Evolutionary conservation across 345 rosid genomes (phyloP).

Genomic region (Pistacia integerrima): DNA sequence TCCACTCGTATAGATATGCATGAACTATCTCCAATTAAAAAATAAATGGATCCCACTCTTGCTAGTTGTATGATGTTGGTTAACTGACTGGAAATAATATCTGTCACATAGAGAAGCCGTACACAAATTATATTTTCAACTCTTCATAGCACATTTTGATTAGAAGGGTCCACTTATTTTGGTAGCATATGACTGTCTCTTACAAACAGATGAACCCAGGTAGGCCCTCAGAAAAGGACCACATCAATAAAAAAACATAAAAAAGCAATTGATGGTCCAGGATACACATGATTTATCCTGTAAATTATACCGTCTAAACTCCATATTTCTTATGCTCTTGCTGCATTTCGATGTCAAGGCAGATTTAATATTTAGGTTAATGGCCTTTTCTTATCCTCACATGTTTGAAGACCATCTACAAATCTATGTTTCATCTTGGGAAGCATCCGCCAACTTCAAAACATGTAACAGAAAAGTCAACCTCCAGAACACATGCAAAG

Average conservation of each 20-base stretch:
- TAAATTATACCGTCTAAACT: background rate
- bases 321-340: no score
- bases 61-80: background rate
- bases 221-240: background rate
- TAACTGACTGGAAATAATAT: background rate
- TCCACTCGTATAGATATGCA: background rate
- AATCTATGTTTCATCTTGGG: slow-evolving; percentile 3
- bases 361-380: background rate
- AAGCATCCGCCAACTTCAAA: background rate
- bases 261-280: background rate
- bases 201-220: no score
- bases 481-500: background rate
- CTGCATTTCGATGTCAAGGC: background rate
- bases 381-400: no score
- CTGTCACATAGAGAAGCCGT: no score
- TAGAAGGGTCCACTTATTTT: background rate
- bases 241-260: background rate
- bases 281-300: background rate
- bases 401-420: background rate
- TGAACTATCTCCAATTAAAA: background rate
- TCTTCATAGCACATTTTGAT: background rate
- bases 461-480: background rate
- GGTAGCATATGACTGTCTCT: no score
- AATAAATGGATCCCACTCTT: background rate
- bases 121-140: background rate